A percentile compares a stretch with the other conserved stretches of the same genome.
phyloP scores from a whole-genome alignment of 176 grass and related monocot species.

The Otatea glauca region DNA sequence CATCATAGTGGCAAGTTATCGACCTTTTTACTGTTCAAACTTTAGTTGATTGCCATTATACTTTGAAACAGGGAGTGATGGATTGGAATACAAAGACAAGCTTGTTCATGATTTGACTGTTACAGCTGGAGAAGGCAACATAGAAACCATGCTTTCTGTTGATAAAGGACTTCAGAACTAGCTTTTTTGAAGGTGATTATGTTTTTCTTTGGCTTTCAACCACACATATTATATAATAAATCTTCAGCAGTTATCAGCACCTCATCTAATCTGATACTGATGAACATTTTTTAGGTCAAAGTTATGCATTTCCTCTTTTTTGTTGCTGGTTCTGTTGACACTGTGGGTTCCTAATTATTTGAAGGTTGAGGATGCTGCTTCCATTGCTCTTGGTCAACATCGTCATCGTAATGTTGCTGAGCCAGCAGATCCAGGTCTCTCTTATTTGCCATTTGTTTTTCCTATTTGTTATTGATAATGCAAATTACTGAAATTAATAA shows the following conservation, averaged over 20 bases:
- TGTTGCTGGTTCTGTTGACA: slow-evolving; percentile 21
- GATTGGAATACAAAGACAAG: slow-evolving; percentile 55
- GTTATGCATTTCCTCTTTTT: not conserved
- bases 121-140: slow-evolving; percentile 79
- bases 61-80: slow-evolving; percentile 50
- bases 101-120: slow-evolving; percentile 64
- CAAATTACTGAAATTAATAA: slow-evolving; percentile 32
- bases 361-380: slow-evolving; percentile 93
- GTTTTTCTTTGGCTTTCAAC: slow-evolving; percentile 19
- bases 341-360: slow-evolving; percentile 30
- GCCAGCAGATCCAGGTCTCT: slow-evolving; percentile 60
- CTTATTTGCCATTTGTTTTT: slow-evolving; percentile 18
- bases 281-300: not conserved
- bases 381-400: slow-evolving; percentile 75
- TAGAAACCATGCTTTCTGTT: slow-evolving; percentile 92
- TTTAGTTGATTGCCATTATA: slow-evolving; percentile 3
- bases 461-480: slow-evolving; percentile 18
- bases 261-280: not conserved
- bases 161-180: slow-evolving; percentile 96
- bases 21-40: not conserved
- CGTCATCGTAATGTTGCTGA: slow-evolving; percentile 61
- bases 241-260: not conserved
- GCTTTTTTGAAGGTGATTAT: slow-evolving; percentile 75
- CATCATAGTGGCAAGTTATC: slow-evolving; percentile 46
- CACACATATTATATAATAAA: slow-evolving; percentile 2